phyloP scores from a whole-genome alignment of 805 yeast genomes.

The Cyberlindnera euphorbiae region DNA sequence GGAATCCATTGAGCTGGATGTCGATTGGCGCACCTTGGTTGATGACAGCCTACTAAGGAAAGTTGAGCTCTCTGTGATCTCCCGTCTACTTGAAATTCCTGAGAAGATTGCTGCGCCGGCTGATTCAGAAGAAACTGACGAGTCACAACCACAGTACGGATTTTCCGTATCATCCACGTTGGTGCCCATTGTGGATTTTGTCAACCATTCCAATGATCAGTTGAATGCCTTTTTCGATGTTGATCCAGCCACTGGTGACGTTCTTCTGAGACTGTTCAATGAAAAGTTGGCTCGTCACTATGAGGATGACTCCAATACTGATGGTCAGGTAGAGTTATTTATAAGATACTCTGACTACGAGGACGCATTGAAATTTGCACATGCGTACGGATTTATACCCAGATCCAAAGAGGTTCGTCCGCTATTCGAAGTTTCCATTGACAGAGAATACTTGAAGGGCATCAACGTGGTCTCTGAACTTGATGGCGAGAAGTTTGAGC shows the following conservation, averaged over 20 bases:
- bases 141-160: constrained; percentile 27
- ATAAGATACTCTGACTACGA: constrained; percentile 42
- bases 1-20: constrained; percentile 20
- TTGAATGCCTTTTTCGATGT: constrained; percentile 58
- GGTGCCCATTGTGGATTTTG: constrained; percentile 66
- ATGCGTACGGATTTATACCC: constrained; percentile 46
- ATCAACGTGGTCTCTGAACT: constrained; percentile 9
- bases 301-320: not conserved
- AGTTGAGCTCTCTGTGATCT: constrained; percentile 43
- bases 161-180: constrained; percentile 48
- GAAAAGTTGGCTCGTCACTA: constrained; percentile 1
- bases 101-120: constrained; percentile 23
- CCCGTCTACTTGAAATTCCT: constrained; percentile 66
- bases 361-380: constrained; percentile 36
- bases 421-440: constrained; percentile 33
- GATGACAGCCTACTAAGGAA: constrained; percentile 16
- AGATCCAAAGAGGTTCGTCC: constrained; percentile 12
- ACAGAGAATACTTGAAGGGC: constrained; percentile 17
- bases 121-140: too few species aligned
- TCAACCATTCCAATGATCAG: constrained; percentile 46
- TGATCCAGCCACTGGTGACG: constrained; percentile 40
- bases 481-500: constrained; percentile 8
- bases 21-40: constrained; percentile 6
- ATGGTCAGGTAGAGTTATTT: constrained; percentile 34
- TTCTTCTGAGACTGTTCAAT: constrained; percentile 32